Base-by-base conservation (phyloP, 2,329 filamentous ascomycete species). In the Knoxdaviesia proteae region DNA sequence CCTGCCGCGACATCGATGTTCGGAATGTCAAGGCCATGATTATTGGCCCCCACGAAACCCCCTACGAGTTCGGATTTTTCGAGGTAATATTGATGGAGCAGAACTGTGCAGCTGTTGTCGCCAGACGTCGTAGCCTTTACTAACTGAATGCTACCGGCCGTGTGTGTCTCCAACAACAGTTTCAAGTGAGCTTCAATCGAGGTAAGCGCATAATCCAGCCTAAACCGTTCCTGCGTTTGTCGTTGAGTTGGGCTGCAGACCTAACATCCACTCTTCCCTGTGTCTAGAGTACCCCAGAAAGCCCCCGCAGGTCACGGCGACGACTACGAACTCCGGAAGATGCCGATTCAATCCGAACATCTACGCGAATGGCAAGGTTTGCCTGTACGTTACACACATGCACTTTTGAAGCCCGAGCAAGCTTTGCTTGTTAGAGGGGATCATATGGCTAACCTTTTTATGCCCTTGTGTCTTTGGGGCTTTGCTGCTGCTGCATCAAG, bases 321-420 rank as follows among this genome's bases (percentile, higher is more conserved):
- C 77, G 37, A 96, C 90, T 0, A 98, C 88, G 1, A 94, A 96
- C 55, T 67, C 69, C n/a, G 88, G 88, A 7, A 69, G 79, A 46
- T 86, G 80, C 54, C 77, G 90, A 6, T 96, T 96, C 65, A 94
- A 94, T 53, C 90, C 90, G 4, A 98, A 98, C 55, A 94, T 98
- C 47, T 98, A 98, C 56, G 69, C 86, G 1, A 74, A 65, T 41
- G 90, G 90, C 40, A 92, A 88, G 61, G 87, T 98, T 44, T 98
- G 90, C 63, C 60, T 98, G 74, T 92, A 60, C 65, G 80, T 69
- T 9, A 20, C 7, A 41, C 30, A 11, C 9, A n/a, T 5, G 7
- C 20, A 20, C 20, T 20, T 20, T 20, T 20, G 20, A 20, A 20
- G 20, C 20, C 20, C 20, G 20, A 20, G 20, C 20, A 20, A 20